phyloP scores from a whole-genome alignment of 1,284 basidiomycete species.

The Cryptococcus maquisensis region DNA sequence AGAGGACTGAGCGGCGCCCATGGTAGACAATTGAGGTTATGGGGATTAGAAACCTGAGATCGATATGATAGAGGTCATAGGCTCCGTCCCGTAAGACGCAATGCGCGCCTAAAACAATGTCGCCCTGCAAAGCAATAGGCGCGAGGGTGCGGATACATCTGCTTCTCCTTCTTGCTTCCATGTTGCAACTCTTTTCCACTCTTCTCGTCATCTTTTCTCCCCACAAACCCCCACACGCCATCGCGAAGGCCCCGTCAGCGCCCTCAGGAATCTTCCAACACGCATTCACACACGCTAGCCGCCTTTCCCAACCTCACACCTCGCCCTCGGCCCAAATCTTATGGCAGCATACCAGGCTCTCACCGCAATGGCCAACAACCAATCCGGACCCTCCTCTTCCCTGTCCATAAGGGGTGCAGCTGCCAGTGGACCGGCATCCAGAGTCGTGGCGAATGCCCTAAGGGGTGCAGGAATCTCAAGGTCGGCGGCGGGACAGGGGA shows the following conservation, averaged over 20 bases:
- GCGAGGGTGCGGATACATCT: too few species aligned
- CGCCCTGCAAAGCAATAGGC: too few species aligned
- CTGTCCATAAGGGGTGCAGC: constrained; percentile 27
- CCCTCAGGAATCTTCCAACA: not conserved
- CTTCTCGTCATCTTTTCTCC: too few species aligned
- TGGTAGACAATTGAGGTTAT: constrained; percentile 10
- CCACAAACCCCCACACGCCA: too few species aligned
- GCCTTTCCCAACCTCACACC: not conserved
- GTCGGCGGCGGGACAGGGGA: constrained; percentile 13
- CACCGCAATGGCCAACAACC: constrained; percentile 12
- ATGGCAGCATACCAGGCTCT: constrained; percentile 29
- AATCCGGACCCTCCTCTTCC: constrained; percentile 6
- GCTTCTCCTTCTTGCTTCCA: too few species aligned
- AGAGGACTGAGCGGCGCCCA: constrained; percentile 42
- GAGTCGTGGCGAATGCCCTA: constrained; percentile 21
- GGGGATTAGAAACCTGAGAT: not conserved
- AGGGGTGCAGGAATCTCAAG: constrained; percentile 33
- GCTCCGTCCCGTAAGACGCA: not conserved
- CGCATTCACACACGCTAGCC: not conserved
- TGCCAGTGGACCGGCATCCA: constrained; percentile 10
- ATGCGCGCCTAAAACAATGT: not conserved
- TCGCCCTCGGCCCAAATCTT: not conserved
- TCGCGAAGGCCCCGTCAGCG: too few species aligned
- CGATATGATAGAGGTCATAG: not conserved
- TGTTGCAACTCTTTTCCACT: too few species aligned